A percentile compares a stretch with the other conserved stretches of the same genome.
Conservation (phyloP, 108 stramenopile genomes). For the Cyclotella choctawhatcheeana region DNA sequence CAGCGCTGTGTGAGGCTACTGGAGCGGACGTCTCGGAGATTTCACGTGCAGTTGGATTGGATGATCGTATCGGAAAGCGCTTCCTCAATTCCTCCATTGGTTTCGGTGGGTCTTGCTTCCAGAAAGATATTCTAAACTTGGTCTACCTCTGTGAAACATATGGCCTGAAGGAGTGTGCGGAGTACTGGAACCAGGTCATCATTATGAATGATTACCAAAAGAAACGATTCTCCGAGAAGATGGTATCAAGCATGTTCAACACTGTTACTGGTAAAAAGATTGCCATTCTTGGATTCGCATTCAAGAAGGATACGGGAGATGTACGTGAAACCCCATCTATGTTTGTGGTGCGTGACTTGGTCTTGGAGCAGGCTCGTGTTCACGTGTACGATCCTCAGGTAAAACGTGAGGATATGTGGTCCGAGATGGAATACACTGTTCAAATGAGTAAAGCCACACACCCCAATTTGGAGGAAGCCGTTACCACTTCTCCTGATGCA, state of each 20-base stretch:
- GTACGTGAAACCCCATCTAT: conserved; percentile 98
- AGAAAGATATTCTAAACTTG: conserved; percentile 99
- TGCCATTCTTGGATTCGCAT: conserved; percentile 98
- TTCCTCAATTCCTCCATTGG: conserved; percentile 98
- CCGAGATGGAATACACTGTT: conserved; percentile 97
- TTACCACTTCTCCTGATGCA: conserved; percentile 86
- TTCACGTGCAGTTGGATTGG: conserved; percentile 96
- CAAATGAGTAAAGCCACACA: conserved; percentile 86
- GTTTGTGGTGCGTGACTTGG: conserved; percentile 95
- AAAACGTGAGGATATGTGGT: conserved; percentile 95
- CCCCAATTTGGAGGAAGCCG: conserved; percentile 76
- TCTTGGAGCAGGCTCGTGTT: conserved; percentile 93
- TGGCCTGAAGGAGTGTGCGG: conserved; percentile 96
- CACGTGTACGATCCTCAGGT: conserved; percentile 99
- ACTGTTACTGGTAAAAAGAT: conserved; percentile 99
- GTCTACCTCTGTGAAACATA: conserved; percentile 99
- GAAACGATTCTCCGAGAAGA: conserved; percentile 95
- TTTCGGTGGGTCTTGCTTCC: conserved; percentile 99
- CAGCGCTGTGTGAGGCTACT: conserved; percentile 98
- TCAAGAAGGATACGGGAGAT: conserved; percentile 99
- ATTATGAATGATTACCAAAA: conserved; percentile 99
- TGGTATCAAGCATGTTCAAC: conserved; percentile 98
- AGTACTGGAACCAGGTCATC: conserved; percentile 99
- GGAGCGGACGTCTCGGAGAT: conserved; percentile 98
- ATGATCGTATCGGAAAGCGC: conserved; percentile 96